Base-by-base conservation (phyloP, 768 basidiomycete genomes). In the Tulasnella sp. region DNA sequence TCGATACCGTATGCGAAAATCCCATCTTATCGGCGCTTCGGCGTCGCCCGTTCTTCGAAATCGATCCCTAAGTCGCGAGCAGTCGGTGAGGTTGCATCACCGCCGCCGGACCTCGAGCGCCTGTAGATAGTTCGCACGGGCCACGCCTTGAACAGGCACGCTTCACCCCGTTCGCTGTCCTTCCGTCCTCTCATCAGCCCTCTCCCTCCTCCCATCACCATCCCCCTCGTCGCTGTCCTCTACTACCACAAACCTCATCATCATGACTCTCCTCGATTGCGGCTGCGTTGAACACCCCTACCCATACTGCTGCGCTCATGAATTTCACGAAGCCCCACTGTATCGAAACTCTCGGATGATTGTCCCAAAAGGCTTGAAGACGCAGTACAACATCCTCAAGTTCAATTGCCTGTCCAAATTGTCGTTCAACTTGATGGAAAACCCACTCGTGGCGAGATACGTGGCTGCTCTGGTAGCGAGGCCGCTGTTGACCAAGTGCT, bases 401-500 rank as follows among this genome's bases (percentile, higher is more conserved):
- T 67, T 67, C 61, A 67, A 67, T 35, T 67, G 61, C 61, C 26
- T 67, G 15, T 67, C 61, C 61, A 67, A 67, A 35, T 35, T 67
- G 7, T 67, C 61, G 61, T 67, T 67, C 61, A 13, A 67, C 11
- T 29, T 67, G 61, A 67, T 70, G 39, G 16, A 73, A 35, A 77
- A 72, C 71, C 48, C 39, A 3, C 79, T 79, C 77, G 61, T 82
- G 18, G 81, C 81, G 10, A 79, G 79, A 18, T 84, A 84, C 80
- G 80, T 84, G 23, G 80, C 79, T 15, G 75, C 79, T 39, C 81
- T 84, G 42, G 82, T 82, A 23, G 76, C 79, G 23, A 79, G 79
- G 32, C 83, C 83, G 11, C 61, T 84, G 26, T 78, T 81, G 44
- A 84, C 83, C 46, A 84, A 84, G 79, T 80, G 79, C 26, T 67